These are phyloP conservation scores for Proliferodiscus dingleyae DNA, from an alignment of 2,329 filamentous ascomycete genomes.

Conservation along the genomic window DNA sequence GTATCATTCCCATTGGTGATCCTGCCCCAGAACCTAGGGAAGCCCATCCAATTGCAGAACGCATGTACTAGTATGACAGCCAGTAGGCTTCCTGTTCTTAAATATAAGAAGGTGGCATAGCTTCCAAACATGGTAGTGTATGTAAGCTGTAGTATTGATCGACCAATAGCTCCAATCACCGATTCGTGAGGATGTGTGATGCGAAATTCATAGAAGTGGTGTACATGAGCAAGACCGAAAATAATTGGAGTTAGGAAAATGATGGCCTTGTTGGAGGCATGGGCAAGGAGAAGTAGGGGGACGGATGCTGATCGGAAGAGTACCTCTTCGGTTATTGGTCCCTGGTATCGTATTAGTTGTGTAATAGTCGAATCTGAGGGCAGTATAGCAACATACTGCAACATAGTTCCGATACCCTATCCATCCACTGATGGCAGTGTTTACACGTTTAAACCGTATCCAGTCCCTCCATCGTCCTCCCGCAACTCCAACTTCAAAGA, in stretches of 20 bases:
- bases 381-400: conserved; percentile 54
- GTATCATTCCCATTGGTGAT: conserved; percentile 46
- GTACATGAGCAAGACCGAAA: conserved; percentile 88
- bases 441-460: conserved; percentile 50
- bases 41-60: conserved; percentile 89
- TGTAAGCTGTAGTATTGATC: conserved; percentile 75
- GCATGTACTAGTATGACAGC: conserved; percentile 73
- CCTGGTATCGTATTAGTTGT: conserved; percentile 44
- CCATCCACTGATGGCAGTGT: conserved; percentile 65
- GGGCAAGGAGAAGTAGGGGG: conserved; percentile 73
- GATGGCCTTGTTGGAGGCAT: conserved; percentile 45
- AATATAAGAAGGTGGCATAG: conserved; percentile 83
- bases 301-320: conserved; percentile 87
- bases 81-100: conserved; percentile 77
- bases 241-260: conserved; percentile 81
- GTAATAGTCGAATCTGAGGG: too few species aligned
- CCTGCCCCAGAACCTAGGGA: conserved; percentile 80
- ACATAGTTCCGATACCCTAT: conserved; percentile 82
- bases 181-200: conserved; percentile 71
- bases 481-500: conserved; percentile 74
- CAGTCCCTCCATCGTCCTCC: conserved; percentile 66
- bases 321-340: conserved; percentile 86
- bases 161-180: conserved; percentile 55
- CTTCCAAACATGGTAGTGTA: conserved; percentile 94
- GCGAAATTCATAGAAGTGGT: conserved; percentile 94